Evolutionary conservation across 805 yeast species (phyloP).

Genomic region (Lachancea sp.): DNA sequence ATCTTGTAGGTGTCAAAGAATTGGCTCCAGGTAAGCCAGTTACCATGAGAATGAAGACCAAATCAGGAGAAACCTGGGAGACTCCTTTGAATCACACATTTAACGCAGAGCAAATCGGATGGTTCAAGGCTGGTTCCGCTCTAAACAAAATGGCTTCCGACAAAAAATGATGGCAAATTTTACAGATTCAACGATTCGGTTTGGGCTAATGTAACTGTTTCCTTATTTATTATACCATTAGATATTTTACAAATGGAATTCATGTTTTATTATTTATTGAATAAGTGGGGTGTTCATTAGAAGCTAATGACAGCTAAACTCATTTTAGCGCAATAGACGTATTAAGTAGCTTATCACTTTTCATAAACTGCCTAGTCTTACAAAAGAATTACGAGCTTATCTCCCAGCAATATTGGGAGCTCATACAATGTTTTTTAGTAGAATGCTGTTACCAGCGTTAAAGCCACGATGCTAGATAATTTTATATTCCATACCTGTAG

Average conservation of each 20-base stretch:
- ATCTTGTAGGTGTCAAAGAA: conserved; percentile 73
- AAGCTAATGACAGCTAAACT: too few species aligned
- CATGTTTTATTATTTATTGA: not conserved
- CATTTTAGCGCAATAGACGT: too few species aligned
- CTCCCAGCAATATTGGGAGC: too few species aligned
- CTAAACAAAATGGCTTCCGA: conserved; percentile 80
- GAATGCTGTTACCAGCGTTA: too few species aligned
- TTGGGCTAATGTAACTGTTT: not conserved
- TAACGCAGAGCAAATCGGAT: conserved; percentile 93
- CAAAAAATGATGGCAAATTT: conserved; percentile 9
- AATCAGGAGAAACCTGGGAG: conserved; percentile 78
- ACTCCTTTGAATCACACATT: conserved; percentile 92
- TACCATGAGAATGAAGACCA: conserved; percentile 64
- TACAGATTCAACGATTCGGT: too few species aligned
- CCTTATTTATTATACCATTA: conserved; percentile 4
- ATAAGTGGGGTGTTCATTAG: too few species aligned
- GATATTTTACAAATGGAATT: conserved; percentile 4
- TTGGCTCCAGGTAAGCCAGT: conserved; percentile 92
- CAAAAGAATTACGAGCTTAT: too few species aligned
- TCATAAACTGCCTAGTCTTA: too few species aligned
- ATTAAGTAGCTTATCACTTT: too few species aligned
- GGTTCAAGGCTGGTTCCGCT: conserved; percentile 99
- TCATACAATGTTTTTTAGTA: too few species aligned
- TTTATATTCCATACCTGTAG: too few species aligned
- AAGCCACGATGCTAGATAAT: too few species aligned